Base-by-base conservation (phyloP, 139 green algal species). In the Chara braunii region DNA sequence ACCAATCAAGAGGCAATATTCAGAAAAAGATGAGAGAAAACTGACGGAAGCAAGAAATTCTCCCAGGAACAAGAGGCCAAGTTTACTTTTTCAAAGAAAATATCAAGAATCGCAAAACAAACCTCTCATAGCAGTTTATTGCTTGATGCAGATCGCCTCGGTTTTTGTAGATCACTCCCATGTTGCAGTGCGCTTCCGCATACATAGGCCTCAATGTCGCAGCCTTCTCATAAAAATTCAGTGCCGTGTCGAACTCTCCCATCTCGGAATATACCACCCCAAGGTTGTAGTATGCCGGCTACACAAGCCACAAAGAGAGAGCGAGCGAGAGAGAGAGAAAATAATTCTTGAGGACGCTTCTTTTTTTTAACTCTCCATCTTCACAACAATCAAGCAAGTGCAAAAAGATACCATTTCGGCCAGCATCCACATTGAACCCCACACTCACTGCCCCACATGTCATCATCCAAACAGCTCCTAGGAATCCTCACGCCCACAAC, bases 121-220 rank as follows among this genome's bases (percentile, higher is more conserved):
- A 78, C 69, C 31, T 30, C 50, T 78, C 69, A 28, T 78, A 78
- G 33, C 51, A 68, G 11, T 52, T 34, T 14, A 78, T 78, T 30
- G 64, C 69, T 9, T 53, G 23, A 9, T 37, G 28, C 3, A 63
- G 40, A 34, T 75, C 40, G 3, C 59, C 67, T 4, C 23, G 34
- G 44, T 75, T 64, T 45, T 75, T 75, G 67, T 80, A 78, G 6
- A 95, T 85, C 4, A 94, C 87, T 0, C 89, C 91, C 71, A 92
- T 75, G 78, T 97, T 97, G 88, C 91, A 95, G 51, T 87, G 85
- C 9, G 91, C 85, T 75, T 95, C 86, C 0, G 84, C 79, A 52
- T 92, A 88, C 1, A 56, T 34, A 1, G 89, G 85, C 57, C 77
- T 37, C 40, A 85, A 44, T 6, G 69, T 45, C 7, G 82, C 61